phyloP scores from a whole-genome alignment of 768 basidiomycete genomes.

The Lactifluus rugatus region DNA sequence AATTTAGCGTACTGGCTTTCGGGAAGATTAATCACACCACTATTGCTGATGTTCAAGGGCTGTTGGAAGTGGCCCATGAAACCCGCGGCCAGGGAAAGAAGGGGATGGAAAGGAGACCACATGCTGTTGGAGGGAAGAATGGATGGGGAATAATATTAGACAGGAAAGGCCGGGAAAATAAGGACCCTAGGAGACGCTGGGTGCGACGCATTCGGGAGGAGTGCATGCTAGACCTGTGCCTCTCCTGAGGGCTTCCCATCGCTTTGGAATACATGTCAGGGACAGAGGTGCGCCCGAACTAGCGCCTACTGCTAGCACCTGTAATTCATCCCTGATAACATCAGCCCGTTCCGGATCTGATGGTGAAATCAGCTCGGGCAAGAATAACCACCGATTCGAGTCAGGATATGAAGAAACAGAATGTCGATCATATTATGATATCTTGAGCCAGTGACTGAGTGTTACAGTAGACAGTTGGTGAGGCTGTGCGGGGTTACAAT shows the following conservation, averaged over 20 bases:
- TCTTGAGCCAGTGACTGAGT: neutral
- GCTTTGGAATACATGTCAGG: neutral
- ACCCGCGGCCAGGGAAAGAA: constrained; percentile 3
- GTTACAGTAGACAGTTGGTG: neutral
- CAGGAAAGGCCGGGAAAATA: neutral
- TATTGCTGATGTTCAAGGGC: neutral
- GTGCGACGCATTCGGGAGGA: neutral
- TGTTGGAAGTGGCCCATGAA: neutral
- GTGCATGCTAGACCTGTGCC: neutral
- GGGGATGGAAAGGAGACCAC: neutral
- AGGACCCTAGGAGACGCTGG: neutral
- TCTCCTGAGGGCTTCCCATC: no score
- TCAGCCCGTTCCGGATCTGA: neutral
- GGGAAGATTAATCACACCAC: constrained; percentile 22
- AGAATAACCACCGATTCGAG: neutral
- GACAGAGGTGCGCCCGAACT: no score
- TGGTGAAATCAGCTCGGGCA: neutral
- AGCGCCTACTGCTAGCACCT: neutral
- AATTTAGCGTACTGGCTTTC: constrained; percentile 29
- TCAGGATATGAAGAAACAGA: neutral
- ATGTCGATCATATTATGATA: no score
- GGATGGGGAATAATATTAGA: neutral
- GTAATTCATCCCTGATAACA: neutral
- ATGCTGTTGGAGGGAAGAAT: neutral
- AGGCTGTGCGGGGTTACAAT: no score